Evolutionary conservation across 345 rosid species (phyloP), one percentile per base, ranked within the genome.

Genomic region (Euphorbia tirucalli): DNA sequence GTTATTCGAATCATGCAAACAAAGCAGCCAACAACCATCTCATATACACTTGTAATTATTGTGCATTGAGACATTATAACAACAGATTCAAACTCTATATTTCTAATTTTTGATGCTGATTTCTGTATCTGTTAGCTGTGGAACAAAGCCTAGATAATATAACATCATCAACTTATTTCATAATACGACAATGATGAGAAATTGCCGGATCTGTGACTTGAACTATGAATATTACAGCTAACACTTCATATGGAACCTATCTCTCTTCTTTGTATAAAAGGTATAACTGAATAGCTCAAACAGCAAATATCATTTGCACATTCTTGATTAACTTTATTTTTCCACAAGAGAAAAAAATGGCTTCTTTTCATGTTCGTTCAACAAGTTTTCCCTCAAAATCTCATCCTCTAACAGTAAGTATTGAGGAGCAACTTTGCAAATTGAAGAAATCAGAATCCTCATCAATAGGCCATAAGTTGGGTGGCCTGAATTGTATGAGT

Each of bases 321-420:
- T 67, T 18, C 21, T 46, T 16, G 0, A 8, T 54, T 55, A 5
- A 11, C 28, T 22, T 21, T 55, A 6, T 15, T 22, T 15, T 31
- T 54, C 27, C 10, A 4, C 41, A 2, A 24, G 7, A 15, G 14
- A 37, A 14, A 37, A 14, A 55, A 35, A 69, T 55, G 72, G 72
- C 54, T 22, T 21, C 37, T 24, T 37, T 61, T 9, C 72, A 69
- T 24, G 21, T 56, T 14, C 88, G 85, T 43, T 85, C 85, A 11
- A 66, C 66, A 72, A 83, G 86, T 74, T 85, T 79, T 74, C 72
- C 82, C 3, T 64, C 81, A 21, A 70, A 49, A 24, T 41, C 68
- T 65, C 80, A 83, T 75, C 88, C 85, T 70, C 67, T 79, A 11
- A 58, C 72, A 58, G 46, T 21, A 60, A 50, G 71, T 67, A 69